A percentile compares a stretch with the other conserved stretches of the same genome.
phyloP scores from a whole-genome alignment of 2,329 filamentous ascomycete genomes.

The Aspergillus brunneoviolaceus region DNA sequence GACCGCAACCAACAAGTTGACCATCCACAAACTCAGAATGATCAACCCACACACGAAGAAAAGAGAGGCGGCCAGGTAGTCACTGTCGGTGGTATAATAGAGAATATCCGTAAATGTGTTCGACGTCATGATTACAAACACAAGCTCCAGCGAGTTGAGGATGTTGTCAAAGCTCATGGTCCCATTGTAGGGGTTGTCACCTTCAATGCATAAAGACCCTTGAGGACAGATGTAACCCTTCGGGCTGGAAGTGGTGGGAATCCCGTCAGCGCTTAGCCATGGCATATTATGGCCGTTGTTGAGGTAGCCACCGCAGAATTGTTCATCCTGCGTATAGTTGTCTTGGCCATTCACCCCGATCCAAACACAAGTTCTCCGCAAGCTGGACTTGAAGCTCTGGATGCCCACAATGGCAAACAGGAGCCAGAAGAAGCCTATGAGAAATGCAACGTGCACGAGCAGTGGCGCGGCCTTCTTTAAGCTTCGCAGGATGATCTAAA shows the following conservation, averaged over 20 bases:
- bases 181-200: conserved; percentile 73
- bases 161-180: conserved; percentile 97
- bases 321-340: conserved; percentile 48
- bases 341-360: conserved; percentile 56
- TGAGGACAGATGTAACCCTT: conserved; percentile 90
- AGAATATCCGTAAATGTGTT: conserved; percentile 96
- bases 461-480: conserved; percentile 92
- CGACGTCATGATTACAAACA: conserved; percentile 97
- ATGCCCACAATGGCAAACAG: conserved; percentile 95
- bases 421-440: conserved; percentile 97
- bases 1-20: conserved; percentile 90
- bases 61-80: conserved; percentile 81
- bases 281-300: conserved; percentile 59
- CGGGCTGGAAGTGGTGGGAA: conserved; percentile 47
- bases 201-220: conserved; percentile 79
- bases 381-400: conserved; percentile 88
- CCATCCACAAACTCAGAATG: conserved; percentile 93
- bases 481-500: conserved; percentile 84
- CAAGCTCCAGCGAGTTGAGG: conserved; percentile 82
- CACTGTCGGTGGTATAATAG: conserved; percentile 88
- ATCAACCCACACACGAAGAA: conserved; percentile 74
- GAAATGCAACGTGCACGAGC: conserved; percentile 86
- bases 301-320: conserved; percentile 85
- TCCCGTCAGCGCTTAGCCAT: conserved; percentile 65
- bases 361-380: conserved; percentile 77